Conservation (phyloP, 2,329 filamentous ascomycete species). For the Neonectria sp. region DNA sequence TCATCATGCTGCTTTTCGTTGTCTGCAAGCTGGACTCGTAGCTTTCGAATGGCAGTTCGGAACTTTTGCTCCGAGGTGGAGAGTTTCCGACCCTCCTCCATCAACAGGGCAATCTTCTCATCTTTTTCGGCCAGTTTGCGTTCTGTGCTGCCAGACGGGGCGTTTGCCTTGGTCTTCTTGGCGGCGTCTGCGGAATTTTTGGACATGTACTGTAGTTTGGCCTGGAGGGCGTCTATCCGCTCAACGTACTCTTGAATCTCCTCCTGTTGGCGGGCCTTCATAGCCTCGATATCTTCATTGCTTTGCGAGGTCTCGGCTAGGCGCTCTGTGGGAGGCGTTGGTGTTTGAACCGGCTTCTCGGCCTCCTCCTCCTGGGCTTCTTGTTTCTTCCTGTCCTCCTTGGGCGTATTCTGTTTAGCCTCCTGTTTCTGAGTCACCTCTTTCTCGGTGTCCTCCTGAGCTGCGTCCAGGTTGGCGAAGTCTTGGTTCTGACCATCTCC, state of each 20-base stretch:
- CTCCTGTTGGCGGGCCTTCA: constrained; percentile 72
- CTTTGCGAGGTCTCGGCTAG: constrained; percentile 13
- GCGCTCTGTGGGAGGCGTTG: constrained; percentile 2
- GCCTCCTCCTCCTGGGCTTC: constrained; percentile 7
- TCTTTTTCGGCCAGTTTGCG: constrained; percentile 91
- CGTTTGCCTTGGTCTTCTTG: constrained; percentile 75
- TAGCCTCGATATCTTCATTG: constrained; percentile 43
- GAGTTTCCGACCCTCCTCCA: constrained; percentile 93
- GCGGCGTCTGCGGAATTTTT: constrained; percentile 84
- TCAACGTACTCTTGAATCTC: constrained; percentile 89
- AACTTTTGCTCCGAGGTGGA: constrained; percentile 90
- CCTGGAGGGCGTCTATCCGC: constrained; percentile 90
- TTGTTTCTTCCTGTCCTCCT: not conserved
- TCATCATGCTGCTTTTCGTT: constrained; percentile 76
- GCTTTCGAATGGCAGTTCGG: constrained; percentile 84
- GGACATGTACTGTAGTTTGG: constrained; percentile 90
- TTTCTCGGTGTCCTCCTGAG: not conserved
- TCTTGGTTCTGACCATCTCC: not conserved
- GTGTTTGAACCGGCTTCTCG: constrained; percentile 13
- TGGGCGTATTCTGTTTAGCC: not conserved
- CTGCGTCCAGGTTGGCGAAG: not conserved
- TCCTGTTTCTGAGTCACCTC: not conserved
- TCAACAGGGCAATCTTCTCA: constrained; percentile 87
- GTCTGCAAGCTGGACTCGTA: constrained; percentile 76
- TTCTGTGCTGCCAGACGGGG: constrained; percentile 76